Base-by-base conservation (phyloP, 352 stramenopile genomes). In the Phytopythium mirpurense region DNA sequence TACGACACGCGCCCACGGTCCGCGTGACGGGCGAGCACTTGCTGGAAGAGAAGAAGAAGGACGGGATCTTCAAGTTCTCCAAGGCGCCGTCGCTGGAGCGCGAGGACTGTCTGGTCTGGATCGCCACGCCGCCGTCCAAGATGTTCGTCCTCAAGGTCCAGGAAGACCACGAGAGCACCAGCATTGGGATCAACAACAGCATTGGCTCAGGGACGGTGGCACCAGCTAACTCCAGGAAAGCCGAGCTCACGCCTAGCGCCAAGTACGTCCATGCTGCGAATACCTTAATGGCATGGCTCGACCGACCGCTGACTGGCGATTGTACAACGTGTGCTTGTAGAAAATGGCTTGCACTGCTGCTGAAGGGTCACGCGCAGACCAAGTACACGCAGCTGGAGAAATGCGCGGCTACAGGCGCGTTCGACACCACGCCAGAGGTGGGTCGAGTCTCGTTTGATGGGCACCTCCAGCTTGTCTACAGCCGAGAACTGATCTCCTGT, bases 301-400 rank as follows among this genome's bases (percentile, higher is more conserved):
- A 23, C 40, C 6, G 21, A n/a, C 18, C 41, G 36, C 40, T 45
- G 10, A 45, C 19, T 31, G 6, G 23, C 23, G 15, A 14, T n/a
- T 40, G 2, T 16, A 24, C 1, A 18, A 35, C 18, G 7, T 0
- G 5, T 32, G 41, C 6, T 18, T 21, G 11, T 24, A 74, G 73
- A 37, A 89, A 90, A 53, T 92, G 82, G 82, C 36, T 92, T 12
- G 70, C 77, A 0, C 36, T 92, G 53, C 55, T 92, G 16, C 48
- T 92, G 15, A 77, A 89, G 52, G 82, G 79, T 5, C 82, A 92
- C 55, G 82, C 82, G 0, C 75, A 90, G 58, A 87, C 82, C 21
- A 92, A 92, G 47, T 90, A 90, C 57, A 88, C 78, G 5, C 82
- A 92, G 34, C 62, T 92, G 34, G 82, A 92, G 47, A 81, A 88